Evolutionary conservation across 768 basidiomycete species (phyloP), one percentile per base, ranked within the genome.

Genomic region (Tricholoma hemisulphureum): DNA sequence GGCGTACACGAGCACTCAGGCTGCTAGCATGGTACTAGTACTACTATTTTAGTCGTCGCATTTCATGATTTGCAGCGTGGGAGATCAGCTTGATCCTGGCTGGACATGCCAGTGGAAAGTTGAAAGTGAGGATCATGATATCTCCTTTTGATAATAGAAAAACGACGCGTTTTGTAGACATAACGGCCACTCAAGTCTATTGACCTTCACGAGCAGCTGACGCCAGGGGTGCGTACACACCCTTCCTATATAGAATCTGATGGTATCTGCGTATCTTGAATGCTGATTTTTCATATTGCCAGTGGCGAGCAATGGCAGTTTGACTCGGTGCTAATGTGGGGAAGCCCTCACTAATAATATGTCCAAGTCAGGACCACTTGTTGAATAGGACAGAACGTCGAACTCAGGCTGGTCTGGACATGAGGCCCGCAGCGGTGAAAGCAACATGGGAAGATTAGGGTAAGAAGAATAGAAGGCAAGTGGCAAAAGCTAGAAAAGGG

Each of bases 391-490:
- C 20, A 45, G 13, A 24, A 24, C 5, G 43, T 13, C 18, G n/a
- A 7, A 7, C n/a, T 4, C 7, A 13, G 13, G 39, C 11, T 35
- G 6, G 32, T 20, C 50, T 35, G 20, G n/a, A 37, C 52, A 53
- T 39, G 52, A 41, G 52, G 52, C 39, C 26, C 23, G 11, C 11
- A 23, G 20, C 16, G 20, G 13, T 52, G 28, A 52, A 34, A 52
- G 51, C 35, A 34, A 37, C 31, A 52, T 35, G 51, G 51, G 32
- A 34, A 37, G 20, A 7, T 34, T 34, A 53, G 52, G 35, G 24
- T 26, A 53, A 53, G 51, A 39, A 53, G 52, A 53, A 53, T 7
- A 18, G 34, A 53, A 37, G 52, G 35, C 34, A 23, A n/a, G n/a
- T n/a, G 8, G 35, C 24, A 53, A 41, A n/a, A 3, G 13, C 52